Base-by-base conservation (phyloP, 306 rosid genomes). In the Lagenaria siceraria region DNA sequence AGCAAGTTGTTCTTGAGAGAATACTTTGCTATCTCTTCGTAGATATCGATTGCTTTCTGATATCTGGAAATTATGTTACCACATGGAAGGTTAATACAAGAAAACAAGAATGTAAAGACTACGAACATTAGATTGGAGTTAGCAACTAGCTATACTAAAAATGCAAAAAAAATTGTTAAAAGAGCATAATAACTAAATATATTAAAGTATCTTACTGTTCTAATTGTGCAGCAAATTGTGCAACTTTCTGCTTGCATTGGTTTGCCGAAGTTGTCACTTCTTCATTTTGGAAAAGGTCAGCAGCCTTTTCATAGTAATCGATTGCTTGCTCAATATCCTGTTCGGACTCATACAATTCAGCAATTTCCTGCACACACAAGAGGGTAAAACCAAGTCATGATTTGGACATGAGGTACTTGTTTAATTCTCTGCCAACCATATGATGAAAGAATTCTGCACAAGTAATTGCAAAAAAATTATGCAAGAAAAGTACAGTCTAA, bases 211-310 rank as follows among this genome's bases (percentile, higher is more conserved):
- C 65, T 80, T 85, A 93, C 98, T 88, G 94, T 87, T 91, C 98
- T 75, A 93, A 81, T 83, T 86, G 97, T 76, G 98, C 96, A 78
- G 97, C 86, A 78, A 84, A 91, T 35, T 91, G 98, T 61, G 98
- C 98, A 81, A 93, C 94, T 81, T 93, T 93, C 82, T 87, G 98
- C 88, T 91, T 93, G 96, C 97, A 91, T 81, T 87, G 92, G 80
- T 91, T 91, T 27, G 98, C 98, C 75, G 94, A 78, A 70, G 92
- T 87, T 58, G 92, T 85, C 56, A 90, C 96, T 62, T 93, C 98
- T 82, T 93, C 98, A 75, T 86, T 88, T 86, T 88, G 90, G 81
- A 84, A 93, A 81, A 93, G 89, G 62, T 91, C 98, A 73, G 97
- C 97, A 76, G 98, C 83, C 80, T 86, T 93, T 82, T 91, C 98